Evolutionary conservation across 306 rosid species (phyloP).

Genomic region (Ceratonia siliqua): DNA sequence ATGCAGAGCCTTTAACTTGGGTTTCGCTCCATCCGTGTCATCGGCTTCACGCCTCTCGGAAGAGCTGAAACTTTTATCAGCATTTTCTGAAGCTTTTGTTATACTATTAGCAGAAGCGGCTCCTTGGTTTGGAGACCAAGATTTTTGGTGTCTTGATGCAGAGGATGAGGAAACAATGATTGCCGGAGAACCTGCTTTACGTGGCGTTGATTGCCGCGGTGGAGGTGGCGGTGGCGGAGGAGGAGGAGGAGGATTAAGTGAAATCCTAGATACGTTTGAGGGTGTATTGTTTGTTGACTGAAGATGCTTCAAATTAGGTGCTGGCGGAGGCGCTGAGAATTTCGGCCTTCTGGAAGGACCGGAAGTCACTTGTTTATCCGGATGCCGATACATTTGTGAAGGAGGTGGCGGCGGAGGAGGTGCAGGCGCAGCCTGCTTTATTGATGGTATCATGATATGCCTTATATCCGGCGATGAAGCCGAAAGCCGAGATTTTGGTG

Average conservation of each 20-base stretch:
- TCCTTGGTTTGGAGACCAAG: slow-evolving; percentile 41
- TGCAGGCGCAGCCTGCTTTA: slow-evolving; percentile 44
- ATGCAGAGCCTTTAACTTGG: slow-evolving; percentile 86
- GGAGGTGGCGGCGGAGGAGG: slow-evolving; percentile 40
- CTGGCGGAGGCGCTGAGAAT: slow-evolving; percentile 75
- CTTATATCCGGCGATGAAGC: slow-evolving; percentile 52
- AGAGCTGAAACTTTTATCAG: slow-evolving; percentile 36
- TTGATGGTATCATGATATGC: slow-evolving; percentile 44
- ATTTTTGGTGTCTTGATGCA: slow-evolving; percentile 36
- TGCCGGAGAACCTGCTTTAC: slow-evolving; percentile 37
- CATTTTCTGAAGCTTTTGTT: slow-evolving; percentile 34
- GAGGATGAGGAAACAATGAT: slow-evolving; percentile 26
- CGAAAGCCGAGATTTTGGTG: slow-evolving; percentile 68
- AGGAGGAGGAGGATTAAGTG: slow-evolving; percentile 39
- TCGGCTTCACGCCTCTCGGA: slow-evolving; percentile 62
- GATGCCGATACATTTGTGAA: slow-evolving; percentile 26
- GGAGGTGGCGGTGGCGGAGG: slow-evolving; percentile 41
- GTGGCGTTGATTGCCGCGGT: slow-evolving; percentile 26
- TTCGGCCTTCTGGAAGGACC: slow-evolving; percentile 54
- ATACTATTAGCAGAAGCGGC: slow-evolving; percentile 35
- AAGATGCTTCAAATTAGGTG: slow-evolving; percentile 60
- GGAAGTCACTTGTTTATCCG: slow-evolving; percentile 10
- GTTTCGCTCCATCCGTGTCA: slow-evolving; percentile 71
- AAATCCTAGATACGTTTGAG: slow-evolving; percentile 22
- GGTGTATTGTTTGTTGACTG: slow-evolving; percentile 49